Evolutionary conservation across 1,284 basidiomycete species (phyloP), one percentile per base, ranked within the genome.

Genomic region (Austroboletus niveus): DNA sequence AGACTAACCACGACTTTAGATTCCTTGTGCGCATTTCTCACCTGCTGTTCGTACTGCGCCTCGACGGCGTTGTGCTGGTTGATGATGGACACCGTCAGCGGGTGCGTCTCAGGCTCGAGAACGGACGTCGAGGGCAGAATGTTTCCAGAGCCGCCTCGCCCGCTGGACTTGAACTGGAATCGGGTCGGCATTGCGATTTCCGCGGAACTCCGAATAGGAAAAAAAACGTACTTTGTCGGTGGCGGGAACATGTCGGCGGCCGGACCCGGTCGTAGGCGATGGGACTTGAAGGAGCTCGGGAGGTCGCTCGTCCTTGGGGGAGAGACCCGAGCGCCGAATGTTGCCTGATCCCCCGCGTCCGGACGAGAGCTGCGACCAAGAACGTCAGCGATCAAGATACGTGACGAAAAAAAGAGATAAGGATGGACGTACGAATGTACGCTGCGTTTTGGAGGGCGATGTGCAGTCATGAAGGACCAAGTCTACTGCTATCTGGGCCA

Each of bases 121-220:
- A 80, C 78, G 39, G 80, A 76, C 11, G 85, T 83, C 2, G 81
- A 81, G 0, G 81, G 83, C 45, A 85, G 82, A 48, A 92, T 81
- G 69, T 92, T 92, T 41, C 89, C 89, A 32, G 78, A 78, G 12
- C 90, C 89, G 15, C 89, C 89, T 29, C 89, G 79, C 9, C 90
- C 89, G 31, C 82, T 81, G 41, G 84, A 85, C 55, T 72, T 76
- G 22, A 79, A 58, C 69, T 82, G 55, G n/a, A 10, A 30, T 22
- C 20, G 27, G 3, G 15, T 14, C 27, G 2, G 47, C 24, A 0
- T 27, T 42, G 8, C 39, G 24, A 31, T 20, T 7, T 14, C 15
- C 34, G 2, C n/a, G n/a, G 15, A 14, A 9, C 5, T 44, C 51
- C 32, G 35, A 32, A 29, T n/a, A 5, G 4, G 7, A 8, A 29